Evolutionary conservation across 2,329 filamentous ascomycete genomes (phyloP).

Genomic region (Hortaea werneckii): DNA sequence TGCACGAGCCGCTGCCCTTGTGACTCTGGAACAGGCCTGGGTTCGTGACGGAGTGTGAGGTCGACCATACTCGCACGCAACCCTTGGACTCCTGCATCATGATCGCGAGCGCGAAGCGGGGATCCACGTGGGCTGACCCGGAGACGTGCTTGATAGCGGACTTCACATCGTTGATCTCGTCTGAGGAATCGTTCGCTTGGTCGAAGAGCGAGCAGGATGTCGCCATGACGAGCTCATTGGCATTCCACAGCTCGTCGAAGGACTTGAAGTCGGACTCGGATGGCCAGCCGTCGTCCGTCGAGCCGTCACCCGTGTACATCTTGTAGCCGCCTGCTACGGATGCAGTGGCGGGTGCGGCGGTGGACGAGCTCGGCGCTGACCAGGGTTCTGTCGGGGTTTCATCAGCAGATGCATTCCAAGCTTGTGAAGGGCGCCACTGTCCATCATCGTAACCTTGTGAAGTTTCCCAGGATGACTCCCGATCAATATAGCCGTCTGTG

Average conservation of each 20-base stretch:
- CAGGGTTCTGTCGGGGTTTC: too few species aligned
- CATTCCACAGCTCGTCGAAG: conserved; percentile 25
- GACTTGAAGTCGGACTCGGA: conserved; percentile 22
- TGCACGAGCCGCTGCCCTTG: conserved; percentile 30
- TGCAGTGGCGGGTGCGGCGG: conserved; percentile 4
- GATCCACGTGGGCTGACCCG: conserved; percentile 23
- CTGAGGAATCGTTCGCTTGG: conserved; percentile 27
- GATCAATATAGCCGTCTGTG: too few species aligned
- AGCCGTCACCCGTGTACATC: conserved; percentile 12
- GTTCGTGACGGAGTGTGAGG: conserved; percentile 31
- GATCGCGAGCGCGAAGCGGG: conserved; percentile 34
- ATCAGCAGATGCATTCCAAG: too few species aligned
- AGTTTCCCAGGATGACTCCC: too few species aligned
- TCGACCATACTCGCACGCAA: conserved; percentile 36
- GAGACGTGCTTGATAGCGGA: conserved; percentile 25
- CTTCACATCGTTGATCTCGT: conserved; percentile 31
- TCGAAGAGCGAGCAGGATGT: conserved; percentile 27
- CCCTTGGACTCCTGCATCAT: conserved; percentile 39
- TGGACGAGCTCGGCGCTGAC: too few species aligned
- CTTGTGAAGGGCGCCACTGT: too few species aligned
- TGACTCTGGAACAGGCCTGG: conserved; percentile 37
- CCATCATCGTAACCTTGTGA: too few species aligned
- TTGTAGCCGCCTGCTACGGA: conserved; percentile 8
- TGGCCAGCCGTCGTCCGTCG: conserved; percentile 26
- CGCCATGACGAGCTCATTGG: conserved; percentile 26